Percentiles rank a stretch among this genome's conserved stretches.
Evolutionary conservation across 2,329 filamentous ascomycete species (phyloP).

Genomic region (Paraphaeosphaeria sporulosa): DNA sequence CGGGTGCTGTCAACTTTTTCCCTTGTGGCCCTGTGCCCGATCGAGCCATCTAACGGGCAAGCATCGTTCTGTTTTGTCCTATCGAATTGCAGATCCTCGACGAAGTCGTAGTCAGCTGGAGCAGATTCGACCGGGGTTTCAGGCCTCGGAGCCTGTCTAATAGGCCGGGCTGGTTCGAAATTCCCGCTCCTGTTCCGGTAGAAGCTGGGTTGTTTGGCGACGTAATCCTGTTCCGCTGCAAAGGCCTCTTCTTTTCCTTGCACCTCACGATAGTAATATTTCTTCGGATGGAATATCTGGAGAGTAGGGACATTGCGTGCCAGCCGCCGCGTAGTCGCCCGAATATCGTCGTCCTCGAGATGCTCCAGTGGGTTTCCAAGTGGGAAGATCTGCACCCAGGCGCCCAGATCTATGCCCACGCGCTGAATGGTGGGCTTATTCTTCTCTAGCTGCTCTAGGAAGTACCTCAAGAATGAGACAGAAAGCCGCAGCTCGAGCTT

Average conservation of each 20-base stretch:
- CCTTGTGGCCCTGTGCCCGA: neutral
- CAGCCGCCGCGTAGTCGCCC: conserved; percentile 13
- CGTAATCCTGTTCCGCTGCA: conserved; percentile 2
- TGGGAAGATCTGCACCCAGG: conserved; percentile 34
- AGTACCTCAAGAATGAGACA: conserved; percentile 20
- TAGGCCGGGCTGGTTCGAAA: too few relatives aligned
- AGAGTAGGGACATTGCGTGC: conserved; percentile 8
- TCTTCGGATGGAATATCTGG: neutral
- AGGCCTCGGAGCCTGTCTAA: neutral
- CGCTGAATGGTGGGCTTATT: conserved; percentile 18
- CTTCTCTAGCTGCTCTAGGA: conserved; percentile 20
- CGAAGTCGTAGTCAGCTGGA: neutral
- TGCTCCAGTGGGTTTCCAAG: conserved; percentile 1
- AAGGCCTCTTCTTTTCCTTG: neutral
- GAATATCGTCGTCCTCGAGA: conserved; percentile 11
- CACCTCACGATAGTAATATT: neutral
- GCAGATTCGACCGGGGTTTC: neutral
- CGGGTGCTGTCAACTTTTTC: neutral
- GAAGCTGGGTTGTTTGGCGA: conserved; percentile 1
- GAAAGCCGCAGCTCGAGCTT: conserved; percentile 31
- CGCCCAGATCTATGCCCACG: conserved; percentile 37
- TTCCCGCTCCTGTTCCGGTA: conserved; percentile 14
- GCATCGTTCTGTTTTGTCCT: neutral
- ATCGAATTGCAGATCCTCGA: neutral
- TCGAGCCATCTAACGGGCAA: neutral